Conservation (phyloP, 345 rosid genomes). For the Pugionium dolabratum region DNA sequence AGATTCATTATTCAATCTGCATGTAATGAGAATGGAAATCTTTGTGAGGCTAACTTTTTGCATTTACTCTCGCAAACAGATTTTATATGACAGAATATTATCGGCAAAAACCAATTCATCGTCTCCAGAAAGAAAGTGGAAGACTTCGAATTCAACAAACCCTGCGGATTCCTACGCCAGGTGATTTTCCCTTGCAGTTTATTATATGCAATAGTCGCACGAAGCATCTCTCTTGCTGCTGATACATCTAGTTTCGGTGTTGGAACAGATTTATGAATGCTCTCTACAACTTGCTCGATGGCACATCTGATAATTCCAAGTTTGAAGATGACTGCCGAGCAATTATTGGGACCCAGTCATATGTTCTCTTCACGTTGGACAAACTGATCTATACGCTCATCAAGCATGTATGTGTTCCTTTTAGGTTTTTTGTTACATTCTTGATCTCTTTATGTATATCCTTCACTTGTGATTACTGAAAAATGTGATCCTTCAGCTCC, state of each 20-base stretch:
- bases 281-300: constrained; percentile 88
- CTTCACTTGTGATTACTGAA: constrained; percentile 5
- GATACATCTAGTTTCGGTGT: constrained; percentile 13
- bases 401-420: constrained; percentile 63
- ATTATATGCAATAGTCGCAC: neutral
- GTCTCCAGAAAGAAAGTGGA: constrained; percentile 88
- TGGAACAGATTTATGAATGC: constrained; percentile 80
- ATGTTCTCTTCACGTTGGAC: constrained; percentile 89
- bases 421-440: neutral
- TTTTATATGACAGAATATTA: constrained; percentile 78
- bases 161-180: constrained; percentile 83
- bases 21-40: constrained; percentile 4
- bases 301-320: constrained; percentile 88
- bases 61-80: constrained; percentile 46
- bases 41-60: constrained; percentile 4
- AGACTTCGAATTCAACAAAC: constrained; percentile 63
- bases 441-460: neutral
- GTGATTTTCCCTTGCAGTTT: constrained; percentile 39
- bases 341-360: constrained; percentile 94
- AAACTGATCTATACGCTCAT: constrained; percentile 87
- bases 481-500: constrained; percentile 60
- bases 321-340: constrained; percentile 98
- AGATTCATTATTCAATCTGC: neutral
- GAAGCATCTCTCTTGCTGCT: constrained; percentile 20
- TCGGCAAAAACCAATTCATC: constrained; percentile 93